phyloP scores from a whole-genome alignment of 441 rosid genomes.

The Flueggea neowawraea region DNA sequence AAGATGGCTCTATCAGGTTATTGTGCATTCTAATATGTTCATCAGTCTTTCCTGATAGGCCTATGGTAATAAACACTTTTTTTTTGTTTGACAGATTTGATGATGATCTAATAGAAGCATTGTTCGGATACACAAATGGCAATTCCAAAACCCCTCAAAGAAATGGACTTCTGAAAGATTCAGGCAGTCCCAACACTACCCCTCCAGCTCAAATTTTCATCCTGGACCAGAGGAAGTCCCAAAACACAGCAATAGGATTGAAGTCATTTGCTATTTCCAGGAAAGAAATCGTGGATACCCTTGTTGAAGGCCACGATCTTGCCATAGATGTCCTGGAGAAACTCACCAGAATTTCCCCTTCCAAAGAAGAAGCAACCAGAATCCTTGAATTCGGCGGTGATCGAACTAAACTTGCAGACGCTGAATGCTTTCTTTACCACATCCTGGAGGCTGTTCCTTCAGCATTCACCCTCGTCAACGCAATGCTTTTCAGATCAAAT shows the following conservation, averaged over 20 bases:
- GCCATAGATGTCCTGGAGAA: conserved; percentile 39
- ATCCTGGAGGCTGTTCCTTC: conserved; percentile 56
- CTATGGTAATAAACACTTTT: background rate
- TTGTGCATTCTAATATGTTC: background rate
- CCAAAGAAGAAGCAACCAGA: conserved; percentile 39
- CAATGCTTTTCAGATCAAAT: conserved; percentile 56
- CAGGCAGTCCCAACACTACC: conserved; percentile 15
- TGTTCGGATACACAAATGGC: conserved; percentile 41
- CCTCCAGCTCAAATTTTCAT: conserved; percentile 31
- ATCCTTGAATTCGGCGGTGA: conserved; percentile 46
- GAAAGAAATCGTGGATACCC: conserved; percentile 30
- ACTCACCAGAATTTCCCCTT: conserved; percentile 40
- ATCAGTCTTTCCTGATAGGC: background rate
- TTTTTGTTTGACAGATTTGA: conserved; percentile 42
- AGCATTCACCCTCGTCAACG: conserved; percentile 45
- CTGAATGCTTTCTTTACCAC: conserved; percentile 54
- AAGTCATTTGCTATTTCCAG: conserved; percentile 40
- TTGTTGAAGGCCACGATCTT: conserved; percentile 41
- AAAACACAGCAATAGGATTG: conserved; percentile 43
- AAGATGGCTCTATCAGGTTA: conserved; percentile 55
- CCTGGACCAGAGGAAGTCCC: conserved; percentile 43
- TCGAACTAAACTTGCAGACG: conserved; percentile 45
- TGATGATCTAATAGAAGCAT: conserved; percentile 43
- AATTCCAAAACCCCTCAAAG: conserved; percentile 14
- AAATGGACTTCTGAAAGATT: conserved; percentile 12